Evolutionary conservation across 495 filamentous ascomycete species (phyloP).

Genomic region (Acidomyces sp.): DNA sequence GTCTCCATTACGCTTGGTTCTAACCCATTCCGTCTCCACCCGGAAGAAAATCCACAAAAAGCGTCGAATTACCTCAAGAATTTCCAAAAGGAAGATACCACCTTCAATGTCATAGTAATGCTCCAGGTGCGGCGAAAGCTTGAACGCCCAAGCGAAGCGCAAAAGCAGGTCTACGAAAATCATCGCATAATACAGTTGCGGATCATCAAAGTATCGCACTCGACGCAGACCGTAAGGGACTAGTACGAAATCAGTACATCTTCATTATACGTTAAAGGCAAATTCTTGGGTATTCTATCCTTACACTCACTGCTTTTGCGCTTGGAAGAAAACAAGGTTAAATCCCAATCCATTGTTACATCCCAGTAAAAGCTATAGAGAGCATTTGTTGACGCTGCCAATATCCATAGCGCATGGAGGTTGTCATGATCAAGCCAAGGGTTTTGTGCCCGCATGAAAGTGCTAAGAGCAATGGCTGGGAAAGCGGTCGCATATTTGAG

Average conservation of each 20-base stretch:
- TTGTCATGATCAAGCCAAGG: neutral
- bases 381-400: slow-evolving; percentile 63
- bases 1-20: neutral
- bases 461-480: slow-evolving; percentile 72
- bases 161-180: slow-evolving; percentile 67
- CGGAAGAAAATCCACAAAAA: slow-evolving; percentile 98
- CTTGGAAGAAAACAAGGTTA: slow-evolving; percentile 55
- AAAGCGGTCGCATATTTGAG: slow-evolving; percentile 85
- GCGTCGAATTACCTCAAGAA: slow-evolving; percentile 69
- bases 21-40: slow-evolving; percentile 75
- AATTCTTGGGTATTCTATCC: slow-evolving; percentile 5
- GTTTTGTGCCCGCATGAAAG: slow-evolving; percentile 36
- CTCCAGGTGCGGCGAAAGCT: slow-evolving; percentile 65
- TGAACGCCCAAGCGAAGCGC: slow-evolving; percentile 80
- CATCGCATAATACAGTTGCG: slow-evolving; percentile 66
- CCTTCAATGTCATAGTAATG: slow-evolving; percentile 74
- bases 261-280: neutral
- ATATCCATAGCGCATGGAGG: slow-evolving; percentile 31
- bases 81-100: slow-evolving; percentile 74
- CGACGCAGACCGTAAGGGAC: slow-evolving; percentile 66
- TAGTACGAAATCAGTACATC: neutral
- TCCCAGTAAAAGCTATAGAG: slow-evolving; percentile 98
- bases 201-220: slow-evolving; percentile 53
- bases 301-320: slow-evolving; percentile 40
- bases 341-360: slow-evolving; percentile 89